Evolutionary conservation across 306 rosid genomes (phyloP), one percentile per base, ranked within the genome.

Genomic region (Acacia acuminata): DNA sequence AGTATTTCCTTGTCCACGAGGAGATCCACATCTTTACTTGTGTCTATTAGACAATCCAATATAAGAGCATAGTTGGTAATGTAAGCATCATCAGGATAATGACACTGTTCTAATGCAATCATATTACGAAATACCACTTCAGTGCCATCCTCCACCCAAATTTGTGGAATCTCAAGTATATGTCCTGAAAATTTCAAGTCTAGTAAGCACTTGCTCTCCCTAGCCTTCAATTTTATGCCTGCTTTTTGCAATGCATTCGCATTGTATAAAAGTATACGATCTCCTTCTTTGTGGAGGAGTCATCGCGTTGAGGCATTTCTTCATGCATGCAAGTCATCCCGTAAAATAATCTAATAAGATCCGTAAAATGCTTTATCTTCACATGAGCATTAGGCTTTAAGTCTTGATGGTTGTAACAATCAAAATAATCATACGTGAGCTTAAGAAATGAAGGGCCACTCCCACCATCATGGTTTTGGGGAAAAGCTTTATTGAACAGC

Each of bases 81-180:
- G 15, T 53, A 82, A n/a, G 53, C 4, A 2, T 19, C 5, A 5
- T 25, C 0, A 0, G 11, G 22, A 34, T 45, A 58, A 63, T 45
- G 55, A 15, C 77, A 69, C 36, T 77, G 73, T 55, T 82, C 73
- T 12, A 82, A 71, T 0, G 81, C 81, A 2, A 77, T 2, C 44
- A 82, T 9, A 9, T 82, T n/a, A n/a, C n/a, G n/a, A n/a, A n/a
- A n/a, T n/a, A n/a, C n/a, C n/a, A n/a, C n/a, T n/a, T n/a, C n/a
- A 4, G 67, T 58, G 0, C 0, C 0, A 32, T 68, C 44, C 0
- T 0, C 15, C 32, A 82, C 13, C 2, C 0, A 1, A 27, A 75
- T 0, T 0, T 0, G 0, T 47, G 81, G 75, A 2, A 58, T 25
- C 15, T 58, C 13, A 58, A 58, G 30, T 1, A 22, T 9, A 22